Evolutionary conservation across 2,329 filamentous ascomycete genomes (phyloP).

Genomic region (Escovopsis sp.): DNA sequence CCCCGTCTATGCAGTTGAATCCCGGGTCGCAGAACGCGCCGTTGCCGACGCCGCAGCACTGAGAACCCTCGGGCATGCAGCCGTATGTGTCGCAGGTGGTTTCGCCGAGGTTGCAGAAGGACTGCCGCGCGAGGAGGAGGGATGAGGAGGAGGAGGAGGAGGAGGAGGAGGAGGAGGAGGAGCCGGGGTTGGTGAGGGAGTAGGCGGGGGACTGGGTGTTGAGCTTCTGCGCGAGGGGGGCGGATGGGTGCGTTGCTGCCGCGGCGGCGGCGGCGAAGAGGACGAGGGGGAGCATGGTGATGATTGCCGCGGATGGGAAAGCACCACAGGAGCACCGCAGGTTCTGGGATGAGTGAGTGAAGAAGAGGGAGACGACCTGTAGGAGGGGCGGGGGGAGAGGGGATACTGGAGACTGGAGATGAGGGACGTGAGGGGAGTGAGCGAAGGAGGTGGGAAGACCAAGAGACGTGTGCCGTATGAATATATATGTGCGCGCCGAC

Average conservation of each 20-base stretch:
- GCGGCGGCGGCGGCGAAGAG: constrained; percentile 13
- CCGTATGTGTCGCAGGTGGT: constrained; percentile 12
- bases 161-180: constrained; percentile 5
- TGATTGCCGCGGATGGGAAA: too few relatives aligned
- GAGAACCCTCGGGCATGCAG: constrained; percentile 15
- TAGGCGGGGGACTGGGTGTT: constrained; percentile 2
- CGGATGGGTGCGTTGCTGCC: too few relatives aligned
- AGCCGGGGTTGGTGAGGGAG: constrained; percentile 4
- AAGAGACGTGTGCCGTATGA: too few relatives aligned
- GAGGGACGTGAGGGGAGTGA: too few relatives aligned
- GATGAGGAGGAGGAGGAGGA: constrained; percentile 5
- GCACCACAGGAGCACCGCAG: too few relatives aligned
- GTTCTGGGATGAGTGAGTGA: too few relatives aligned
- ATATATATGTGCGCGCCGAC: too few relatives aligned
- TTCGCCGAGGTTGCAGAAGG: constrained; percentile 10
- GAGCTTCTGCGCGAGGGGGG: constrained; percentile 2
- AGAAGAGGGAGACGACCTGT: too few relatives aligned
- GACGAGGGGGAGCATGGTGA: constrained; percentile 12
- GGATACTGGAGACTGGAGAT: too few relatives aligned
- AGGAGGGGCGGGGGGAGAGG: too few relatives aligned
- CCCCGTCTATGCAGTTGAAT: constrained; percentile 5
- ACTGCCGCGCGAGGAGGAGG: constrained; percentile 7
- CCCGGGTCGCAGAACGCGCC: constrained; percentile 6
- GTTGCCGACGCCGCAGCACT: constrained; percentile 13
- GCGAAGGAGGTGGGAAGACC: too few relatives aligned